These are phyloP conservation scores for Fraxinus sp. DNA, from an alignment of 305 asterid species.

Conservation along the genomic window DNA sequence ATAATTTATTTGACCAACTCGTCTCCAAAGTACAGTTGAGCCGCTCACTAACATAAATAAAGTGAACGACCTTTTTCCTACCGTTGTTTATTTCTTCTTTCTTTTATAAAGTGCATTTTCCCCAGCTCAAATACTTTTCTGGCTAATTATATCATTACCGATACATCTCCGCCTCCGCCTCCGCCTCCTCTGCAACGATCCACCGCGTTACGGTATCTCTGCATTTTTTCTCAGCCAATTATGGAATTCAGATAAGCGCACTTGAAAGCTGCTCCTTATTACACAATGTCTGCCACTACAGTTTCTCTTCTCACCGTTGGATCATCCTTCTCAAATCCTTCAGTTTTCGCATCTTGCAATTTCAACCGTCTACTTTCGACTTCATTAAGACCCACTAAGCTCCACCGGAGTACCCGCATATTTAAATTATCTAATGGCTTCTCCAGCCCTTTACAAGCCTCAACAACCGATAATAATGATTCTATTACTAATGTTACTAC, in stretches of 20 bases:
- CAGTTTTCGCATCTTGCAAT: conserved; percentile 9
- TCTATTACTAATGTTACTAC: conserved; percentile 13
- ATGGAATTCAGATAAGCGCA: background rate
- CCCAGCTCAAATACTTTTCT: background rate
- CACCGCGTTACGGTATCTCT: background rate
- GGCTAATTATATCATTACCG: background rate
- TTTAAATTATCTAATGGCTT: background rate
- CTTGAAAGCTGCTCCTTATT: background rate
- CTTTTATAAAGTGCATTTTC: background rate
- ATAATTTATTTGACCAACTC: too few species aligned
- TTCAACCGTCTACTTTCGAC: conserved; percentile 16
- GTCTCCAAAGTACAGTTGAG: background rate
- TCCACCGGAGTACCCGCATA: background rate
- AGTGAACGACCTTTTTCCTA: background rate
- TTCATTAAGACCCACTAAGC: background rate
- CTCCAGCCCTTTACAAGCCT: conserved; percentile 20
- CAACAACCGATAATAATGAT: conserved; percentile 15
- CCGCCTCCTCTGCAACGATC: background rate
- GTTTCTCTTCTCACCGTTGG: conserved; percentile 25
- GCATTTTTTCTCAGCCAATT: background rate
- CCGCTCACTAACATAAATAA: background rate
- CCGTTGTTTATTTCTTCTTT: background rate
- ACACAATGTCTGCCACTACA: conserved; percentile 34
- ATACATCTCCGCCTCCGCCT: background rate
- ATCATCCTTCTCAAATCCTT: conserved; percentile 10